phyloP scores from a whole-genome alignment of 164 flowering plant genomes.

The Houttuynia cordata region DNA sequence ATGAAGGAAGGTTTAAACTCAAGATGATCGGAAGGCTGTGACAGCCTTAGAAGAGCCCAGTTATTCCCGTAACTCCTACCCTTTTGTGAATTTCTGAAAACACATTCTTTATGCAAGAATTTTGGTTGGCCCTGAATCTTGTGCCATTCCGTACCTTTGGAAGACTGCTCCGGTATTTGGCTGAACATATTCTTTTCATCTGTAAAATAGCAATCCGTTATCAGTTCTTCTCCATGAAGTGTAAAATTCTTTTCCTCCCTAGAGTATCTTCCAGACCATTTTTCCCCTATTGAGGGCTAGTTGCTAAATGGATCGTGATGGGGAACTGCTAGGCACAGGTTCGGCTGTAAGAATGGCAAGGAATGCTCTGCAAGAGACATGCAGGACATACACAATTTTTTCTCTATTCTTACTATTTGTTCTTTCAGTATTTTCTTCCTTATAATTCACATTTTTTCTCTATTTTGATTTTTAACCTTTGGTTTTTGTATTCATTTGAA shows the following conservation, averaged over 20 bases:
- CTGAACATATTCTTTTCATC: constrained; percentile 16
- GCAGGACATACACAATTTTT: constrained; percentile 3
- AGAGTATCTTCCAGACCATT: constrained; percentile 10
- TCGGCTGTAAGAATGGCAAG: constrained; percentile 1
- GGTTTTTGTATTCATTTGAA: constrained; percentile 17
- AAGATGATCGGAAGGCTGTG: constrained; percentile 6
- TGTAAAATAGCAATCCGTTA: constrained; percentile 21
- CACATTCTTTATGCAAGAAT: constrained; percentile 6
- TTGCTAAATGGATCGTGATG: not conserved
- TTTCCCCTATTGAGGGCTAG: constrained; percentile 7
- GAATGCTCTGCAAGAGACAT: constrained; percentile 9
- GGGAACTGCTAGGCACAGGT: not conserved
- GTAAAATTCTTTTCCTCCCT: constrained; percentile 7
- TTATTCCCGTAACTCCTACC: not conserved
- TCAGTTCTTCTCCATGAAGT: constrained; percentile 8
- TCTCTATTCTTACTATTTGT: not conserved
- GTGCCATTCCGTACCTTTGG: constrained; percentile 8
- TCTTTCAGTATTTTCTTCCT: not conserved
- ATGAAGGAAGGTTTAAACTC: constrained; percentile 1
- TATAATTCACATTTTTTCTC: constrained; percentile 1
- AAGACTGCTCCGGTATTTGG: constrained; percentile 10
- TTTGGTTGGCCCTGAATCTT: not conserved
- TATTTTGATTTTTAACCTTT: constrained; percentile 7
- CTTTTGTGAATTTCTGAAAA: constrained; percentile 8
- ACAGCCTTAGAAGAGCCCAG: not conserved